Evolutionary conservation across 2,329 filamentous ascomycete genomes (phyloP).

Genomic region (Aspergillus latus): DNA sequence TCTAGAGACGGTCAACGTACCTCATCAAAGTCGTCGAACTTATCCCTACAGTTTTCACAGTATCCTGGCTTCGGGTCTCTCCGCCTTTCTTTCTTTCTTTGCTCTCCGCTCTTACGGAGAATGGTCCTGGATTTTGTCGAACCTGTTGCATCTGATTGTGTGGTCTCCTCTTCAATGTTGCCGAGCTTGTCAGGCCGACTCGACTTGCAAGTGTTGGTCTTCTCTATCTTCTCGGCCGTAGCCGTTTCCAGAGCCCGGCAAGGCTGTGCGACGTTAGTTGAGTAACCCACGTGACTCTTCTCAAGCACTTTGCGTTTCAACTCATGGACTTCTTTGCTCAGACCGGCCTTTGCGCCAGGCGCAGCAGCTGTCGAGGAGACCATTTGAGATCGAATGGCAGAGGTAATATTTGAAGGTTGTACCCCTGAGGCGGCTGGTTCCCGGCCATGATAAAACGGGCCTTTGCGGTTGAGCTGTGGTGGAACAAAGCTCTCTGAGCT

Average conservation of each 20-base stretch:
- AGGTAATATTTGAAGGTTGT: conserved; percentile 90
- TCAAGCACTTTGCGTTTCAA: conserved; percentile 90
- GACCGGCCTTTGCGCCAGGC: conserved; percentile 79
- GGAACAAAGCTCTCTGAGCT: conserved; percentile 40
- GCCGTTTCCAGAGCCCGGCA: conserved; percentile 52
- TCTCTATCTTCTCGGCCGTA: conserved; percentile 30
- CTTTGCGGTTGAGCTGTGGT: conserved; percentile 34
- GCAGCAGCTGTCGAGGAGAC: conserved; percentile 91
- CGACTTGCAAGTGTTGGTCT: conserved; percentile 51
- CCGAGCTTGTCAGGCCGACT: conserved; percentile 34
- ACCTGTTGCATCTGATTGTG: conserved; percentile 49
- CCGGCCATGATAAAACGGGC: conserved; percentile 52
- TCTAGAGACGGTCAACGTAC: conserved; percentile 53
- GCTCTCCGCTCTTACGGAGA: conserved; percentile 37
- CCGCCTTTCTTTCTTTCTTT: conserved; percentile 64
- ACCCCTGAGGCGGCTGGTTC: conserved; percentile 93
- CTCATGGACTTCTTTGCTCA: conserved; percentile 92
- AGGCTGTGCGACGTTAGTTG: conserved; percentile 59
- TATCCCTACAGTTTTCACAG: conserved; percentile 97
- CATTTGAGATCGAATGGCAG: conserved; percentile 94
- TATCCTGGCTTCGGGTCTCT: conserved; percentile 92
- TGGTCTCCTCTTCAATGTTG: conserved; percentile 51
- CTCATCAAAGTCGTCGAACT: conserved; percentile 97
- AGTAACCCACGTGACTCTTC: conserved; percentile 67
- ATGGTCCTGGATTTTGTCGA: conserved; percentile 39